These are phyloP conservation scores for Boletus sp. DNA, from an alignment of 1,284 basidiomycete species.

Conservation along the genomic window DNA sequence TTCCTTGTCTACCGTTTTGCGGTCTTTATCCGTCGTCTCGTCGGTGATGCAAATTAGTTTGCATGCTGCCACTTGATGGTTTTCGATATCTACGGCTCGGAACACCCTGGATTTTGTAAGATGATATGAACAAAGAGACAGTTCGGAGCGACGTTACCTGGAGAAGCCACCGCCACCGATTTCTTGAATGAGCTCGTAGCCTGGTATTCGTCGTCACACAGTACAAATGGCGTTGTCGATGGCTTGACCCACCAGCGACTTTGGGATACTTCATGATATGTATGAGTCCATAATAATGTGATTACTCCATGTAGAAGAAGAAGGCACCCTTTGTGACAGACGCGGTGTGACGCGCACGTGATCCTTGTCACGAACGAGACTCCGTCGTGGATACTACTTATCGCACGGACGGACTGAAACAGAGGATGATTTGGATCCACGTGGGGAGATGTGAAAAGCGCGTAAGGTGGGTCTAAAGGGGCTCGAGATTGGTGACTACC, in stretches of 20 bases:
- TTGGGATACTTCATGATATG: conserved; percentile 31
- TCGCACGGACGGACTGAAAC: too few species aligned
- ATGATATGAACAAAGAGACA: conserved; percentile 1
- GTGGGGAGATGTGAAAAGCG: too few species aligned
- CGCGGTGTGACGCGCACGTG: conserved; percentile 24
- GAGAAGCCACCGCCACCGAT: conserved; percentile 87
- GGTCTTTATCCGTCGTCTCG: conserved; percentile 56
- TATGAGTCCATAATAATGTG: conserved; percentile 9
- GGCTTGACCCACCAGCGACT: conserved; percentile 23
- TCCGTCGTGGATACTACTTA: background rate
- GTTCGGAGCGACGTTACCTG: conserved; percentile 44
- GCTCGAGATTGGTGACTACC: too few species aligned
- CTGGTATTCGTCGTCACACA: conserved; percentile 31
- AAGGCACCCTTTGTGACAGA: conserved; percentile 32
- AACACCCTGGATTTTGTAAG: conserved; percentile 58
- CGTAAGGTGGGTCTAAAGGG: too few species aligned
- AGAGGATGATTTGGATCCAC: too few species aligned
- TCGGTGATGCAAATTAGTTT: conserved; percentile 71
- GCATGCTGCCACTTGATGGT: conserved; percentile 74
- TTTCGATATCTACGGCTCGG: conserved; percentile 68
- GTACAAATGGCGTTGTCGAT: background rate
- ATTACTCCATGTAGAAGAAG: background rate
- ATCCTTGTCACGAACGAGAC: background rate
- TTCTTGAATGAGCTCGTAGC: conserved; percentile 68
- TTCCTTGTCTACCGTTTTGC: conserved; percentile 88